phyloP scores from a whole-genome alignment of 2,329 filamentous ascomycete genomes.

The Stagonosporopsis vannaccii region DNA sequence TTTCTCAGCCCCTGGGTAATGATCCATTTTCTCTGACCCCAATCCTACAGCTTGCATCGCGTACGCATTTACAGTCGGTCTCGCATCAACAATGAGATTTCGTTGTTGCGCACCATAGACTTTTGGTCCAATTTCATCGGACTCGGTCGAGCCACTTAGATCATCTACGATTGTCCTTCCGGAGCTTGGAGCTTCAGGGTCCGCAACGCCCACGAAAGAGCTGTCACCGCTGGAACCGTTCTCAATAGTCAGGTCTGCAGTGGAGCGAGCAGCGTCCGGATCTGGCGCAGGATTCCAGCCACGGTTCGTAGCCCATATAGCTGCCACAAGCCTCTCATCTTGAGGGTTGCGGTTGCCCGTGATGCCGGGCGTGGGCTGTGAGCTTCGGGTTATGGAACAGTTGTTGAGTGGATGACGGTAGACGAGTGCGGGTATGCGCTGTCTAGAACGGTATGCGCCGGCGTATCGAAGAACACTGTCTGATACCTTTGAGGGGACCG shows the following conservation, averaged over 20 bases:
- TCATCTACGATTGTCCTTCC: conserved; percentile 35
- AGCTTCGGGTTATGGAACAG: conserved; percentile 93
- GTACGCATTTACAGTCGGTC: conserved; percentile 91
- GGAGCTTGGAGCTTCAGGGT: conserved; percentile 28
- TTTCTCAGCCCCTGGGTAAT: conserved; percentile 91
- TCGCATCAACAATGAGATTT: conserved; percentile 94
- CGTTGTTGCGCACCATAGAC: conserved; percentile 92
- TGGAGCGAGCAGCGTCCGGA: conserved; percentile 22
- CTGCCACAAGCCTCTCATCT: conserved; percentile 90
- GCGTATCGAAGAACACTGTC: conserved; percentile 97
- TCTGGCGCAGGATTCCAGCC: conserved; percentile 42
- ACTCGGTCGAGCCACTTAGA: conserved; percentile 46
- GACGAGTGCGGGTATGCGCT: conserved; percentile 85
- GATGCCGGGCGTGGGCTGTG: conserved; percentile 88
- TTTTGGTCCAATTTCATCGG: conserved; percentile 41
- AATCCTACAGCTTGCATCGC: conserved; percentile 93
- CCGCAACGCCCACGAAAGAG: conserved; percentile 44
- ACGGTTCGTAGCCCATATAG: conserved; percentile 79
- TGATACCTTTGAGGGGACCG: conserved; percentile 89
- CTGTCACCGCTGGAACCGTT: conserved; percentile 44
- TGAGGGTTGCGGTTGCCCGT: conserved; percentile 90
- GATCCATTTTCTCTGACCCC: conserved; percentile 97
- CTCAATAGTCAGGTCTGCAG: conserved; percentile 44
- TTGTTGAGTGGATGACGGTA: conserved; percentile 98
- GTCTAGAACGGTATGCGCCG: conserved; percentile 84